Conservation (phyloP, 2,329 filamentous ascomycete species). For the Fusarium piperis region DNA sequence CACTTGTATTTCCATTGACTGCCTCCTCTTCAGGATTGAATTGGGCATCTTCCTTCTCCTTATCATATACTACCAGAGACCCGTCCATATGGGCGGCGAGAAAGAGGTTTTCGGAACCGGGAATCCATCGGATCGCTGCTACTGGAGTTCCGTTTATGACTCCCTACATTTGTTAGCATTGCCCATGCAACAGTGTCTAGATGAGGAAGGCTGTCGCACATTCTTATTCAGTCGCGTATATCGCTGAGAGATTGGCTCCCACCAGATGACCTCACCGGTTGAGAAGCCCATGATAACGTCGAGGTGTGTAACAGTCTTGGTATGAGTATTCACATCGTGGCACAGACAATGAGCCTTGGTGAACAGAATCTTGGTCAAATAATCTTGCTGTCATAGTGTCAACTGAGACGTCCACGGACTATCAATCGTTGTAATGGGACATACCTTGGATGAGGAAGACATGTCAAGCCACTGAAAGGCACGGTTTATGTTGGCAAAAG, state of each 20-base stretch:
- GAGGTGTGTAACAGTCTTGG: constrained; percentile 81
- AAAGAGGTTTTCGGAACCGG: constrained; percentile 92
- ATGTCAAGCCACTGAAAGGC: constrained; percentile 97
- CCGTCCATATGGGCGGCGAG: constrained; percentile 93
- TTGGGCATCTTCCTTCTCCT: constrained; percentile 89
- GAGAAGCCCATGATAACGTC: constrained; percentile 97
- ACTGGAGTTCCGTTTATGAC: constrained; percentile 88
- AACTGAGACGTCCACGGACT: constrained; percentile 23
- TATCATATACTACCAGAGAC: constrained; percentile 92
- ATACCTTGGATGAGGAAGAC: constrained; percentile 75
- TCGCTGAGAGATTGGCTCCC: constrained; percentile 94
- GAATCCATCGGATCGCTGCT: constrained; percentile 90
- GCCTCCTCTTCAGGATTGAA: constrained; percentile 76
- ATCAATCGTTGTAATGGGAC: neutral
- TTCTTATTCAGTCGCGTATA: constrained; percentile 98
- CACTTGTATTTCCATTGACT: constrained; percentile 56
- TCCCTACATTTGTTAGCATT: constrained; percentile 62
- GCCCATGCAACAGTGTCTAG: neutral
- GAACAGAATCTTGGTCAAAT: constrained; percentile 94
- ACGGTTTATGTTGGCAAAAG: constrained; percentile 94
- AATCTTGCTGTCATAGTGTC: constrained; percentile 73
- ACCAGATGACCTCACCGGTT: constrained; percentile 97
- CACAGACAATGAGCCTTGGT: constrained; percentile 96
- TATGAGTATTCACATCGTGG: constrained; percentile 88
- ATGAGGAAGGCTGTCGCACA: constrained; percentile 54